These are phyloP conservation scores for Neurospora crassa DNA, from an alignment of 2,329 filamentous ascomycete species.

Conservation along the genomic window DNA sequence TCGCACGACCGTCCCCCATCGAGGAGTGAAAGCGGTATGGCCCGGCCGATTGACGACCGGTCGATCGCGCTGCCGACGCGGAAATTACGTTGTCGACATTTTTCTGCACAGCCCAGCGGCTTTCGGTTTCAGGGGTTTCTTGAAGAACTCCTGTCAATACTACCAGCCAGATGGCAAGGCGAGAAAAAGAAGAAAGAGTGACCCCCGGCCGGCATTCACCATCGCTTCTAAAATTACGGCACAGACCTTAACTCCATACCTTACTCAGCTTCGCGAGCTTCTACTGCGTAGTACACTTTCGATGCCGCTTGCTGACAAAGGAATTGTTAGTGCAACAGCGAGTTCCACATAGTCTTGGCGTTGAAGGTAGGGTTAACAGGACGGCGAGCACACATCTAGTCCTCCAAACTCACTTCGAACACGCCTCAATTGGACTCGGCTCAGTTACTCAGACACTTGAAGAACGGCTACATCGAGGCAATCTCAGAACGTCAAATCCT, in stretches of 20 bases:
- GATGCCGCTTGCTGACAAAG: neutral
- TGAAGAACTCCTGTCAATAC: neutral
- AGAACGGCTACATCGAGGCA: neutral
- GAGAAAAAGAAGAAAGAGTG: neutral
- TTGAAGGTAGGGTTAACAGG: neutral
- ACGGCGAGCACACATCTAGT: neutral
- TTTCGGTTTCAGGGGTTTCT: neutral
- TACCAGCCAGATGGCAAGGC: neutral
- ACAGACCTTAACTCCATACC: neutral
- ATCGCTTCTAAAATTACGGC: neutral
- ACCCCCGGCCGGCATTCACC: neutral
- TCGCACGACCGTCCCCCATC: neutral
- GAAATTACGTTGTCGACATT: neutral
- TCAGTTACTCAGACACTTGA: neutral
- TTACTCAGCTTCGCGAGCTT: neutral
- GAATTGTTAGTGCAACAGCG: neutral
- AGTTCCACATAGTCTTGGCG: neutral
- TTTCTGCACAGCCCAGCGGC: neutral
- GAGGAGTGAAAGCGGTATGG: neutral
- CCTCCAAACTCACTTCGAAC: neutral
- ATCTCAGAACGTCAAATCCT: no score
- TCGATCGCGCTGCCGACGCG: neutral
- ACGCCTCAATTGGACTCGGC: neutral
- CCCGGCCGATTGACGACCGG: neutral
- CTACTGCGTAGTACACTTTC: neutral